Evolutionary conservation across 495 filamentous ascomycete genomes (phyloP).

Genomic region (Neurospora sp.): DNA sequence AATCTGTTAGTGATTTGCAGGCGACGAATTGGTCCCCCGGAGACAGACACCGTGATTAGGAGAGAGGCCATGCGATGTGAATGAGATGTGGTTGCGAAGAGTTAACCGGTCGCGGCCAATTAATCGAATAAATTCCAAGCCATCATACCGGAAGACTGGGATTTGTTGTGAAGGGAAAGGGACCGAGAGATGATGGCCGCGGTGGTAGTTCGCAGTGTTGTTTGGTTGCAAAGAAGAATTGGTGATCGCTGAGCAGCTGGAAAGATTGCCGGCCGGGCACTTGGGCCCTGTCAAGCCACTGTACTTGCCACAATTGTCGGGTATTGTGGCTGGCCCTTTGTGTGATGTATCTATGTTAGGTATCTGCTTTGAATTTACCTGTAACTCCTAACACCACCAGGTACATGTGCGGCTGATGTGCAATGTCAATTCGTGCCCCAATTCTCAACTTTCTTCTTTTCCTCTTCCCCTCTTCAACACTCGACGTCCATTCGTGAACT

Average conservation of each 20-base stretch:
- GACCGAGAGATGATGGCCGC: neutral
- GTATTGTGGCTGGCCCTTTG: neutral
- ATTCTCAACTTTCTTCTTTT: neutral
- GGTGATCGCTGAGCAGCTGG: neutral
- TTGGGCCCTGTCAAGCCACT: neutral
- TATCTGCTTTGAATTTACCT: too few species aligned
- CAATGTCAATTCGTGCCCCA: neutral
- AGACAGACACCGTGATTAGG: too few species aligned
- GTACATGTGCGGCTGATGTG: neutral
- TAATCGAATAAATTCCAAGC: neutral
- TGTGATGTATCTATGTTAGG: neutral
- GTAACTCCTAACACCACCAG: neutral
- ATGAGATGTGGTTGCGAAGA: too few species aligned
- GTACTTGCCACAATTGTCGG: neutral
- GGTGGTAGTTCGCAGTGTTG: neutral
- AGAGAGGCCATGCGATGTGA: too few species aligned
- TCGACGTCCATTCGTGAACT: neutral
- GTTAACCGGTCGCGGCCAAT: accelerated
- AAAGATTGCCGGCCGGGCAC: neutral
- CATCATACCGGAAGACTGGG: neutral
- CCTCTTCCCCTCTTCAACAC: neutral
- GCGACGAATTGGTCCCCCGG: too few species aligned
- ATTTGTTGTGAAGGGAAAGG: too few species aligned
- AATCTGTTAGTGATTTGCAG: too few species aligned
- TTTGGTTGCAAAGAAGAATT: neutral